Evolutionary conservation across 2,329 filamentous ascomycete genomes (phyloP).

Genomic region (Alternaria triticina): DNA sequence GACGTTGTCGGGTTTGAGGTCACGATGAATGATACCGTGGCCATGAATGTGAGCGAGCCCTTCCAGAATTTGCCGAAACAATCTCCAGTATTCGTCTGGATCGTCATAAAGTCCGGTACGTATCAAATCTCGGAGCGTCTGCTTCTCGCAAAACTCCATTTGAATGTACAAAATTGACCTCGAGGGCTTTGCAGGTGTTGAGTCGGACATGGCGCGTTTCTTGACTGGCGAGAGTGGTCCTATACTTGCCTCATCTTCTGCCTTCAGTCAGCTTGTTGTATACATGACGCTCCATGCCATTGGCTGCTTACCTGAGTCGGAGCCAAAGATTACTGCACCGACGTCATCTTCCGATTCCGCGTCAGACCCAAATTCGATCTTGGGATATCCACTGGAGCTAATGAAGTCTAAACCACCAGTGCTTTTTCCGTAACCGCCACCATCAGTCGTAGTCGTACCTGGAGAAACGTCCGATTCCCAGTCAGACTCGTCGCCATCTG

Average conservation of each 20-base stretch:
- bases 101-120: constrained; percentile 75
- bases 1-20: constrained; percentile 96
- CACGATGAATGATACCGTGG: constrained; percentile 90
- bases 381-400: constrained; percentile 79
- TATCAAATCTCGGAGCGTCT: constrained; percentile 88
- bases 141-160: constrained; percentile 98
- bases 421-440: constrained; percentile 70
- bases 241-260: constrained; percentile 53
- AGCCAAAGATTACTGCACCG: constrained; percentile 45
- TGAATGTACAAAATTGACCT: constrained; percentile 90
- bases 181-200: constrained; percentile 58
- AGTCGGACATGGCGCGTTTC: constrained; percentile 54
- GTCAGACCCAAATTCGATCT: constrained; percentile 77
- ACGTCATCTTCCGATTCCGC: constrained; percentile 50
- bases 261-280: constrained; percentile 9
- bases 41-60: constrained; percentile 89
- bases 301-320: constrained; percentile 43
- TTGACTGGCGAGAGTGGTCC: constrained; percentile 44
- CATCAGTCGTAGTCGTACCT: constrained; percentile 26
- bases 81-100: constrained; percentile 80
- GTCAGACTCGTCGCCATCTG: constrained; percentile 35
- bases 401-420: constrained; percentile 87
- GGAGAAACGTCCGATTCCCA: constrained; percentile 36
- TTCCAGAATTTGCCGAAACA: constrained; percentile 90
- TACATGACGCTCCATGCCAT: background rate